phyloP scores from a whole-genome alignment of 2,329 filamentous ascomycete species.

The Epichloe scottii region DNA sequence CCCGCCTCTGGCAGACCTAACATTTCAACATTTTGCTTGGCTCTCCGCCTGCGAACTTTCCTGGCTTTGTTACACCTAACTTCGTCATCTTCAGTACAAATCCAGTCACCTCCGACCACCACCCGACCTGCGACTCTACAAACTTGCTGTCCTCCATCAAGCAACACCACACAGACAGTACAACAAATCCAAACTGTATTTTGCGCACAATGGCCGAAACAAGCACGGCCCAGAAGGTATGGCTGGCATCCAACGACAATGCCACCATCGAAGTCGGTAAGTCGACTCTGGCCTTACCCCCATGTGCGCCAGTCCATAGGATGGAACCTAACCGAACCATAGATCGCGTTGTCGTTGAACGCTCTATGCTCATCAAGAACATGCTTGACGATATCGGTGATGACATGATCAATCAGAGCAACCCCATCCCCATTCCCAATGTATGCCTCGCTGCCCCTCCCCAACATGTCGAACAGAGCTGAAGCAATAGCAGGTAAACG shows the following conservation, averaged over 20 bases:
- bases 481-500: constrained; percentile 57
- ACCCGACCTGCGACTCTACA: neutral
- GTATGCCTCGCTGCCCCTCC: constrained; percentile 28
- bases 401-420: constrained; percentile 34
- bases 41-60: neutral
- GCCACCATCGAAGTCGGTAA: constrained; percentile 34
- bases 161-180: neutral
- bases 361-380: constrained; percentile 94
- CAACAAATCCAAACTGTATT: neutral
- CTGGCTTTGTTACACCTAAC: neutral
- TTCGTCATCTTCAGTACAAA: neutral
- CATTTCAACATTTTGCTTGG: neutral
- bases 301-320: neutral
- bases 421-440: constrained; percentile 82
- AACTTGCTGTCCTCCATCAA: neutral
- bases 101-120: neutral
- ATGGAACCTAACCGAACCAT: constrained; percentile 2
- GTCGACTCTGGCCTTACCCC: constrained; percentile 12
- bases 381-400: constrained; percentile 89
- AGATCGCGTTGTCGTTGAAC: constrained; percentile 79
- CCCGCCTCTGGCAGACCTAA: neutral
- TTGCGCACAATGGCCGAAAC: constrained; percentile 24
- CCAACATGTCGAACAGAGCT: neutral
- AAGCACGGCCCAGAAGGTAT: constrained; percentile 27
- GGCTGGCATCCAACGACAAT: constrained; percentile 39